Evolutionary conservation across 768 basidiomycete genomes (phyloP), one percentile per base, ranked within the genome.

Genomic region (Lentinula sp.): DNA sequence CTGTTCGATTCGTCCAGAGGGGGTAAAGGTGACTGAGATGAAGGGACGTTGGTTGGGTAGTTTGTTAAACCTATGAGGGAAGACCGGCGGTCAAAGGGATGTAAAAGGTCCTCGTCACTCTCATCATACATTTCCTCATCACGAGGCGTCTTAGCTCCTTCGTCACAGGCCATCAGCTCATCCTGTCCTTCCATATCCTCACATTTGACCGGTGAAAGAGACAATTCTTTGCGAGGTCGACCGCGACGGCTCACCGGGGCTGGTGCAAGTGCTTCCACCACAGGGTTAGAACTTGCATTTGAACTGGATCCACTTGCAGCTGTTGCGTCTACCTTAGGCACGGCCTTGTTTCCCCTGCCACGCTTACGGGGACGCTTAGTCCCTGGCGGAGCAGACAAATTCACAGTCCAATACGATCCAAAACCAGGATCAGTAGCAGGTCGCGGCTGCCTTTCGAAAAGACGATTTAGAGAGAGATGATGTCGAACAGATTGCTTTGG

Each of bases 391-490:
- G 91, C 91, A 52, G 82, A 71, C 20, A 92, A 78, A 71, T 92
- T 92, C n/a, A 93, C 91, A 39, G 90, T 91, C 91, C 91, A 93
- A 69, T 93, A 92, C 10, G 90, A 92, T 20, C 91, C 91, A 70
- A 91, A 91, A 15, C 91, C 91, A 12, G 91, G 91, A 70, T 92
- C 90, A 35, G 90, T 90, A 9, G 88, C 87, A 7, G 91, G 91
- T 54, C 91, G 82, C 18, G 88, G 86, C 66, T 91, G 88, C 54
- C 90, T 82, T 70, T 93, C 91, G 67, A 93, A 93, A 4, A 93
- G 74, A 39, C 89, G 83, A 72, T 92, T 92, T 55, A 92, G 74
- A 10, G 91, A 92, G 41, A 93, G 78, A 72, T 92, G 91, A 63
- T 93, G 91, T 61, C 91, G 82, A 60, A 93, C 90, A 45, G 91